phyloP scores from a whole-genome alignment of 2,329 filamentous ascomycete species.

The Hypomyces perniciosus region DNA sequence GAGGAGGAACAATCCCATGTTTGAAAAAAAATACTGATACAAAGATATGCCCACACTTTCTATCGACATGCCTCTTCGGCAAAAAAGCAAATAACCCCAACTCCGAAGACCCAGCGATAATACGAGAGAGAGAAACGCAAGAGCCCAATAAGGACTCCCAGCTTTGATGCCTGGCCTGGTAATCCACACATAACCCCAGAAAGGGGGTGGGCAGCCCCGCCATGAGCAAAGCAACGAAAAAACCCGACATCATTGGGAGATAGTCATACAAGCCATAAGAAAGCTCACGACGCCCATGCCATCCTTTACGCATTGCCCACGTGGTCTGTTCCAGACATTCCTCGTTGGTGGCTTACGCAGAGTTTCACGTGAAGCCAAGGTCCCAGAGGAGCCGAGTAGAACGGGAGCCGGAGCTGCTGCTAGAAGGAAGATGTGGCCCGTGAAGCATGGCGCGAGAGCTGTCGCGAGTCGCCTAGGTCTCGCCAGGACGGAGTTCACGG shows the following conservation, averaged over 20 bases:
- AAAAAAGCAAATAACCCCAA: background rate
- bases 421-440: constrained; percentile 6
- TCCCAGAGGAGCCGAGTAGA: constrained; percentile 2
- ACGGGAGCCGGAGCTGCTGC: constrained; percentile 1
- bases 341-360: background rate
- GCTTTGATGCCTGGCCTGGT: too few species aligned
- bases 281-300: background rate
- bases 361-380: constrained; percentile 6
- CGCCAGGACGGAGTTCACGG: constrained; percentile 46
- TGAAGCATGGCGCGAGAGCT: constrained; percentile 20
- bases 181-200: too few species aligned
- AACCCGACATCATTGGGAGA: too few species aligned
- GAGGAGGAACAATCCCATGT: background rate
- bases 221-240: too few species aligned
- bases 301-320: background rate
- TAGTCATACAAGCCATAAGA: too few species aligned
- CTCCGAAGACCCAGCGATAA: background rate
- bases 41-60: background rate
- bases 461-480: constrained; percentile 33
- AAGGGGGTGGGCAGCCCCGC: too few species aligned
- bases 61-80: background rate
- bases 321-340: too few species aligned
- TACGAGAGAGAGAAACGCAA: background rate
- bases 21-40: background rate
- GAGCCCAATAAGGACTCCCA: too few species aligned